phyloP scores from a whole-genome alignment of 2,329 filamentous ascomycete genomes.

The Beauveria medogensis region DNA sequence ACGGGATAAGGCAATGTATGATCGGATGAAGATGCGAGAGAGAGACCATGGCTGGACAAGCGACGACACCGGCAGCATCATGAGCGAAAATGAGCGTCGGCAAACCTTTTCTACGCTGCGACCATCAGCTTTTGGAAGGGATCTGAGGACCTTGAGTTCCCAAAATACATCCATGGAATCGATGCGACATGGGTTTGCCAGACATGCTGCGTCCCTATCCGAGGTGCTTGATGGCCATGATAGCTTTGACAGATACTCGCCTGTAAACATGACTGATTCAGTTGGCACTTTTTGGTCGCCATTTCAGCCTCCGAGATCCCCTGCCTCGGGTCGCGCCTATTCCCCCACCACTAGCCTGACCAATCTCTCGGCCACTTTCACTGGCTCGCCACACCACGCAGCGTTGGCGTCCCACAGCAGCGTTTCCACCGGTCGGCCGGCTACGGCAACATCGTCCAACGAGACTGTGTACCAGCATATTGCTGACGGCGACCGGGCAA shows the following conservation, averaged over 20 bases:
- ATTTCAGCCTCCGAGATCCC: constrained; percentile 62
- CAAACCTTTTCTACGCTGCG: constrained; percentile 35
- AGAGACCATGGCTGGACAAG: constrained; percentile 36
- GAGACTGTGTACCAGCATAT: constrained; percentile 57
- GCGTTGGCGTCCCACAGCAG: constrained; percentile 38
- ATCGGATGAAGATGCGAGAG: constrained; percentile 36
- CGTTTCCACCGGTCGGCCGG: constrained; percentile 47
- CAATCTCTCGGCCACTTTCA: constrained; percentile 45
- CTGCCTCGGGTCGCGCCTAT: constrained; percentile 50
- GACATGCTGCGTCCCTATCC: constrained; percentile 48
- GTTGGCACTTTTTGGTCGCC: constrained; percentile 84
- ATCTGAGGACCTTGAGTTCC: constrained; percentile 48
- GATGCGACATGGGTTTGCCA: constrained; percentile 52
- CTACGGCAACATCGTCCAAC: constrained; percentile 58
- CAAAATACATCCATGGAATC: constrained; percentile 63
- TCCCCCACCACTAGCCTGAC: constrained; percentile 55
- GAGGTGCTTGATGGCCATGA: constrained; percentile 64
- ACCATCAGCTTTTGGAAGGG: constrained; percentile 45
- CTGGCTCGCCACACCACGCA: constrained; percentile 32
- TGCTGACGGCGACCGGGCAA: constrained; percentile 60
- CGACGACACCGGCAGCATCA: constrained; percentile 45
- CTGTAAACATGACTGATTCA: constrained; percentile 65
- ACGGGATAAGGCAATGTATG: constrained; percentile 60
- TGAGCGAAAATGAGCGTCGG: constrained; percentile 47
- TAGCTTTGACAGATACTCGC: constrained; percentile 55